phyloP scores from a whole-genome alignment of 352 stramenopile genomes.

The Phytophthora kernoviae region DNA sequence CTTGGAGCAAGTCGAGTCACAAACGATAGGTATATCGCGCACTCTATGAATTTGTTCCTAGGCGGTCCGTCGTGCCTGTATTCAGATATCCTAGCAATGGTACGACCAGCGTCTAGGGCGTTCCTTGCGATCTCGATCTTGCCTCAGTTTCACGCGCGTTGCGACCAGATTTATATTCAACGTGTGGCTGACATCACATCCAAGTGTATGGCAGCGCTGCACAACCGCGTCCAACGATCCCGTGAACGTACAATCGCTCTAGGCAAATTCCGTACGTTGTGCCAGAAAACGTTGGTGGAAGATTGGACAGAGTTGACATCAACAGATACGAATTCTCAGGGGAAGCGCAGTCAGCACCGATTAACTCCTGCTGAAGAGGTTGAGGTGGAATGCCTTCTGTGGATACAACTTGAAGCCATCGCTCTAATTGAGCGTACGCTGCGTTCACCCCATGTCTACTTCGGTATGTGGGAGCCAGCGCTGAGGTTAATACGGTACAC shows the following conservation, averaged over 20 bases:
- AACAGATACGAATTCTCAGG: background rate
- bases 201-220: constrained; percentile 33
- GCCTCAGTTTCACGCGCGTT: constrained; percentile 47
- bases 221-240: constrained; percentile 49
- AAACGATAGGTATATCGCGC: constrained; percentile 53
- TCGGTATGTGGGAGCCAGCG: constrained; percentile 64
- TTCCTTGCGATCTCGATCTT: constrained; percentile 48
- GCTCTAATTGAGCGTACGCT: constrained; percentile 43
- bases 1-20: constrained; percentile 17
- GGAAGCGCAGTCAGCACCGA: constrained; percentile 9
- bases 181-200: constrained; percentile 43
- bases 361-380: constrained; percentile 49
- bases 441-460: constrained; percentile 53
- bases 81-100: constrained; percentile 36
- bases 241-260: constrained; percentile 39
- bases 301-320: background rate
- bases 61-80: constrained; percentile 36
- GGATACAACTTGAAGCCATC: constrained; percentile 42
- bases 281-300: constrained; percentile 25
- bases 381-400: constrained; percentile 37
- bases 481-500: constrained; percentile 54
- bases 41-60: constrained; percentile 46
- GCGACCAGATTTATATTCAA: constrained; percentile 59
- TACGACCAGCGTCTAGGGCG: constrained; percentile 21
- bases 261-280: constrained; percentile 27